Evolutionary conservation across 2,329 filamentous ascomycete genomes (phyloP), one percentile per base, ranked within the genome.

Genomic region (Trichoderma sp.): DNA sequence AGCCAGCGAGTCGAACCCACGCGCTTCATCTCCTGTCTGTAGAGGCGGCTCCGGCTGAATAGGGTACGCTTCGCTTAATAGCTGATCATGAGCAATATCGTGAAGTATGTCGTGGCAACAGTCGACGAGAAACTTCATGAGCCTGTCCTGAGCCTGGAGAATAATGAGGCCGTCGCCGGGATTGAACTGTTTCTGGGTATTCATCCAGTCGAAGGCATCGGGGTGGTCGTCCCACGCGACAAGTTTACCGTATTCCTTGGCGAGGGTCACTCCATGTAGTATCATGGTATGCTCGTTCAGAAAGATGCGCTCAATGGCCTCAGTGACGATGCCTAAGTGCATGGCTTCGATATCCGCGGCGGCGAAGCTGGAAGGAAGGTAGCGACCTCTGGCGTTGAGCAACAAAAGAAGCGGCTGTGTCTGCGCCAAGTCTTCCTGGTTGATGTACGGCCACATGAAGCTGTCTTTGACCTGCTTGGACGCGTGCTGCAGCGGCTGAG

Each of bases 391-490:
- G 0, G 83, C 73, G 62, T 85, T 84, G 9, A 89, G 71, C 24
- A 88, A 74, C 10, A 88, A 71, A 0, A 78, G 76, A 9, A 88
- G 69, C 0, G 73, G 66, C 57, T 79, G 82, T 0, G 78, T 71
- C 24, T 80, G 75, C 0, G 69, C 57, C 0, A 88, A 74, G 68
- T 88, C 85, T 63, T 88, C 82, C 45, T 83, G 76, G 68, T 88
- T 88, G 71, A 88, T 80, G 52, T 81, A 77, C 0, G 85, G 85
- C 77, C 79, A 86, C 48, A 83, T 71, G 66, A 74, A 85, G 9
- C 73, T 60, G 7, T 78, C 75, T 10, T 63, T 69, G 19, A 73
- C 44, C 17, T n/a, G 69, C 3, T 63, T 34, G 7, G 68, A 12
- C 34, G 34, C 34, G 12, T 14, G 34, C 64, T 45, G 73, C 28